Evolutionary conservation across 192 early-diverging fungal genomes (phyloP).

Genomic region (Coemansia sp.): DNA sequence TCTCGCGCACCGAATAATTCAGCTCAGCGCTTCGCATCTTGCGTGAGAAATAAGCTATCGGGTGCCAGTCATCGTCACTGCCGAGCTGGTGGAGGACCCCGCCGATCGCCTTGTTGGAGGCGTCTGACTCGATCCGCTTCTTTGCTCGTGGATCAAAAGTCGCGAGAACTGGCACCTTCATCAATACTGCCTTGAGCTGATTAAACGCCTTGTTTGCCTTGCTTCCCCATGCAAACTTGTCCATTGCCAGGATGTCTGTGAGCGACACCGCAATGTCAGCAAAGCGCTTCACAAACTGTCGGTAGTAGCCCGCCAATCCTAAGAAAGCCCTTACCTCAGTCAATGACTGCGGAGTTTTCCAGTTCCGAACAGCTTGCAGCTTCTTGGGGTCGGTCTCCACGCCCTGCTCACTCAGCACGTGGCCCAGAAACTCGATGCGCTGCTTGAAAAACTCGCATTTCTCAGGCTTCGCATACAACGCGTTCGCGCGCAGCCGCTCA

Average conservation of each 20-base stretch:
- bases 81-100: slow-evolving; percentile 13
- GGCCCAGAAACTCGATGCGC: not conserved
- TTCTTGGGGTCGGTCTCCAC: slow-evolving; percentile 7
- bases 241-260: slow-evolving; percentile 5
- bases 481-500: not conserved
- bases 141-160: slow-evolving; percentile 12
- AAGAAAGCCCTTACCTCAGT: slow-evolving; percentile 3
- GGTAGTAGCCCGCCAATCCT: not conserved
- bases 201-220: not conserved
- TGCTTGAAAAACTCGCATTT: not conserved
- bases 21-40: slow-evolving; percentile 9
- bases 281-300: slow-evolving; percentile 6
- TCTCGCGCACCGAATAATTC: slow-evolving; percentile 9
- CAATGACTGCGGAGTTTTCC: not conserved
- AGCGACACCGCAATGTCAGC: not conserved
- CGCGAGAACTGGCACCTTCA: not conserved
- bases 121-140: slow-evolving; percentile 14
- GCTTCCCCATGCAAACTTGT: not conserved
- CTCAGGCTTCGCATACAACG: not conserved
- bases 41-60: slow-evolving; percentile 21
- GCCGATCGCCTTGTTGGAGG: slow-evolving; percentile 7
- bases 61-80: not conserved
- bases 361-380: slow-evolving; percentile 2
- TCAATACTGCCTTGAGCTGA: not conserved
- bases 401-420: not conserved